These are phyloP conservation scores for Solanum medicagineum DNA, from an alignment of 257 asterid genomes.

Conservation along the genomic window DNA sequence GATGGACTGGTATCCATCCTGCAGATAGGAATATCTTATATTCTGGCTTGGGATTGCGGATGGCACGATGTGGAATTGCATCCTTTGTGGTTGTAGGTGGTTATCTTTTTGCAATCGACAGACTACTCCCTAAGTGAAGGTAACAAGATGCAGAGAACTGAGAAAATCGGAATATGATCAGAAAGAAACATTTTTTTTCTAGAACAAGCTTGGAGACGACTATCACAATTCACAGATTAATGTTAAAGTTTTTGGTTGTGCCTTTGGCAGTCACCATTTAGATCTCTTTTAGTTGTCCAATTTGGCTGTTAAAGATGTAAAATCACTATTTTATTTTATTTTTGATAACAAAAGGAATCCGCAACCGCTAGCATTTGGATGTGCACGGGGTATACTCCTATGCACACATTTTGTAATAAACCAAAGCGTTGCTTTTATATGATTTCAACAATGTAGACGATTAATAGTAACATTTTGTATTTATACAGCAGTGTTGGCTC, in stretches of 20 bases:
- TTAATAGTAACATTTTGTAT: slow-evolving; percentile 11
- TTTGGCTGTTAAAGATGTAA: not conserved
- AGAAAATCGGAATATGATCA: not conserved
- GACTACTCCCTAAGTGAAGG: slow-evolving; percentile 14
- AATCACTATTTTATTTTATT: too few species aligned
- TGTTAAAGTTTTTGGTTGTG: not conserved
- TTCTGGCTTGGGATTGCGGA: slow-evolving; percentile 61
- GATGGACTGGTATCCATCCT: slow-evolving; percentile 81
- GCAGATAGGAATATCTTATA: slow-evolving; percentile 61
- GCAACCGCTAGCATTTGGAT: too few species aligned
- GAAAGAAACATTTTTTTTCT: not conserved
- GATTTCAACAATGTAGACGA: not conserved
- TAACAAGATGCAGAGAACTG: not conserved
- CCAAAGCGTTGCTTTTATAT: not conserved
- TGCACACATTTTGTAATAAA: not conserved
- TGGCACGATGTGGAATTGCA: slow-evolving; percentile 82
- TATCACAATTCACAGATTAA: not conserved
- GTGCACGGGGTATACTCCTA: too few species aligned
- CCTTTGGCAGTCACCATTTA: not conserved
- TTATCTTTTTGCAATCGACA: slow-evolving; percentile 50
- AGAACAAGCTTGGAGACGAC: not conserved
- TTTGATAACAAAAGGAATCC: too few species aligned
- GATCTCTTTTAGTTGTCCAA: not conserved
- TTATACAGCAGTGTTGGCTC: slow-evolving; percentile 12
- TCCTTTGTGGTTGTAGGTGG: slow-evolving; percentile 67